phyloP scores from a whole-genome alignment of 2,329 filamentous ascomycete genomes.

The Diaporthe sp. region DNA sequence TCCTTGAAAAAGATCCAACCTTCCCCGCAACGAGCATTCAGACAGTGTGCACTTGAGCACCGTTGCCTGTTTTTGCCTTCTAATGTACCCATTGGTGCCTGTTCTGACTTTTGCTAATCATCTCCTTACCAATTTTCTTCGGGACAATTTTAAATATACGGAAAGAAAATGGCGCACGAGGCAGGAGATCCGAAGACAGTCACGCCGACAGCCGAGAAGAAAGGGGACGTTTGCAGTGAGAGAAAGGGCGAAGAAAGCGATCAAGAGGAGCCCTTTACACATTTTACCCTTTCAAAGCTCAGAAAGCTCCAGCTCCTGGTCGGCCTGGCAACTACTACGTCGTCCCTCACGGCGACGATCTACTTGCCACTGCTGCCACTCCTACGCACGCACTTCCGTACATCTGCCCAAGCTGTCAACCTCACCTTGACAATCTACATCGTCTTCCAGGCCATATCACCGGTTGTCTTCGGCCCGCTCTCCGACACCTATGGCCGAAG shows the following conservation, averaged over 20 bases:
- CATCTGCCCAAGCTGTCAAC: slow-evolving; percentile 52
- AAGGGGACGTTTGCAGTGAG: not conserved
- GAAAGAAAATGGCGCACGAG: too few species aligned
- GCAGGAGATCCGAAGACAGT: too few species aligned
- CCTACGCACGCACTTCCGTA: slow-evolving; percentile 47
- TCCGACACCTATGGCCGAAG: slow-evolving; percentile 68
- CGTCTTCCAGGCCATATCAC: slow-evolving; percentile 71
- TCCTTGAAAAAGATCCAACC: not conserved
- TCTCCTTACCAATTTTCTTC: too few species aligned
- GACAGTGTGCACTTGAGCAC: too few species aligned
- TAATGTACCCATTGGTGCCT: too few species aligned
- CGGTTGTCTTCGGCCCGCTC: slow-evolving; percentile 69
- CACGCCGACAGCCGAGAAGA: not conserved
- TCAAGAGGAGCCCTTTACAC: not conserved
- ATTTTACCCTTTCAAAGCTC: not conserved
- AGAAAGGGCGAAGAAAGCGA: not conserved
- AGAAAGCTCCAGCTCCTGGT: not conserved
- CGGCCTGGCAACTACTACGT: not conserved
- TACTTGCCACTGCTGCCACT: slow-evolving; percentile 56
- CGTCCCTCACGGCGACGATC: slow-evolving; percentile 55
- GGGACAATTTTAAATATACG: too few species aligned
- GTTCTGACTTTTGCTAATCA: not conserved
- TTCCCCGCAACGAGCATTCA: not conserved
- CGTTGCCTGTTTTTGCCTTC: too few species aligned
- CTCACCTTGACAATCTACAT: slow-evolving; percentile 66